A percentile compares a stretch with the other conserved stretches of the same genome.
Evolutionary conservation across 345 rosid species (phyloP).

Genomic region (Eucalyptus paniculata): DNA sequence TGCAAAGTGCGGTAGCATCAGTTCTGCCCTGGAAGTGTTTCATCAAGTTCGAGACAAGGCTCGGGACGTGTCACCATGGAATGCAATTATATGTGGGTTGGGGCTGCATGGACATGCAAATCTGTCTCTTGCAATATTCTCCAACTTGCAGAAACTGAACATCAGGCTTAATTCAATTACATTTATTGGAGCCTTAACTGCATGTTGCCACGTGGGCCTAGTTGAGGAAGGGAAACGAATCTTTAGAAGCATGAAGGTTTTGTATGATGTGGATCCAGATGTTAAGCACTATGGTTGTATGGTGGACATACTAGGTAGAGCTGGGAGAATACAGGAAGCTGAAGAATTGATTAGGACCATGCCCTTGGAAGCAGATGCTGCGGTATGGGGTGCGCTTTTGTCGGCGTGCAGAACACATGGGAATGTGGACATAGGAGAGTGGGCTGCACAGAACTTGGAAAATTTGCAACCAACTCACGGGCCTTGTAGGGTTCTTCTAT

Average conservation of each 20-base stretch:
- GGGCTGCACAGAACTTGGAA: constrained; percentile 46
- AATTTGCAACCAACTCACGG: constrained; percentile 53
- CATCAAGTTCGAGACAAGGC: constrained; percentile 20
- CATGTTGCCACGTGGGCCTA: constrained; percentile 69
- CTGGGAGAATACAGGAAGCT: constrained; percentile 58
- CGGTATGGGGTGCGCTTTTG: constrained; percentile 66
- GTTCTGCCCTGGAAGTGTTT: constrained; percentile 47
- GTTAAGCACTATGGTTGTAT: constrained; percentile 59
- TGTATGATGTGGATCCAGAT: constrained; percentile 40
- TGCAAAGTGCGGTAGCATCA: constrained; percentile 80
- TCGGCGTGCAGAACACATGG: constrained; percentile 55
- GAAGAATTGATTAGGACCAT: constrained; percentile 45
- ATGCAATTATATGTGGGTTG: constrained; percentile 68
- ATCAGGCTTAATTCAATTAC: constrained; percentile 51
- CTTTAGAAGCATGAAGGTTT: constrained; percentile 45
- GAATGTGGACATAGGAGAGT: constrained; percentile 49
- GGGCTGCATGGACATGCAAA: constrained; percentile 60
- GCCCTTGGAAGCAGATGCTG: constrained; percentile 71
- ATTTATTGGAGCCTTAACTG: constrained; percentile 66
- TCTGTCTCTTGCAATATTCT: constrained; percentile 42
- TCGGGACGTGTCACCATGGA: constrained; percentile 66
- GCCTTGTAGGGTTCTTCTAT: constrained; percentile 51
- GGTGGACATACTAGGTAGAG: constrained; percentile 68
- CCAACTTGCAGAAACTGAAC: constrained; percentile 24
- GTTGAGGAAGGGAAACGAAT: constrained; percentile 42